Evolutionary conservation across 2,329 filamentous ascomycete species (phyloP), one percentile per base, ranked within the genome.

Genomic region (Pseudogymnoascus sp.): DNA sequence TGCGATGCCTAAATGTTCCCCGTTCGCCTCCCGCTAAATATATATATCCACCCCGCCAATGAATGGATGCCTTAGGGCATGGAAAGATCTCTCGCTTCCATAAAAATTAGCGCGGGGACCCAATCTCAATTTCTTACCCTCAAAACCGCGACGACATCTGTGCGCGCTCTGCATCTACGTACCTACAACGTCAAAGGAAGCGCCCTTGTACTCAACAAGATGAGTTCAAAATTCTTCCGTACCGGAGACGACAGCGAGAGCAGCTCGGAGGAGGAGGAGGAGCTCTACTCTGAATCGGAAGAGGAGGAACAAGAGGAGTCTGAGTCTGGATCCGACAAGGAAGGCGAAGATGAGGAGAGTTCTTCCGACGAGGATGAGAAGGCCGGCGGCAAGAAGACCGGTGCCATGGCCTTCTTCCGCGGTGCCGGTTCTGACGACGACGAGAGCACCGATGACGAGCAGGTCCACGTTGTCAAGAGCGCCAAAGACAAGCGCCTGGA

Each of bases 401-500:
- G 92, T 73, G 88, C 89, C 67, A 86, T 81, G 71, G 84, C 86
- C 72, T 99, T 99, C 87, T 86, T 97, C 83, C 86, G 81, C 72
- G 84, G 87, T 69, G 79, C 75, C 36, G 83, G 77, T 10, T 87
- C 84, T 63, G 91, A 94, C 59, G 90, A 87, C 70, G 89, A 92
- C 66, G 87, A 92, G 62, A 85, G 82, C 70, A 92, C 92, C 73
- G 92, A 94, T 66, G 90, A 94, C 66, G 93, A 97, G 67, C 84
- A 85, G 67, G 85, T 87, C 66, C 90, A 88, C 71, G 85, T 94
- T 70, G 89, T 97, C 72, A 97, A 96, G 84, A 97, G 92, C 76
- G 92, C 93, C 71, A 97, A 97, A 79, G 92, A 97, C 81, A 99
- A 99, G 84, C 86, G 94, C 65, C 82, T 91, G 68, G 93, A 97